A percentile compares a stretch with the other conserved stretches of the same genome.
Conservation (phyloP, 2,329 filamentous ascomycete genomes). For the Arthrobotrys megalospora region DNA sequence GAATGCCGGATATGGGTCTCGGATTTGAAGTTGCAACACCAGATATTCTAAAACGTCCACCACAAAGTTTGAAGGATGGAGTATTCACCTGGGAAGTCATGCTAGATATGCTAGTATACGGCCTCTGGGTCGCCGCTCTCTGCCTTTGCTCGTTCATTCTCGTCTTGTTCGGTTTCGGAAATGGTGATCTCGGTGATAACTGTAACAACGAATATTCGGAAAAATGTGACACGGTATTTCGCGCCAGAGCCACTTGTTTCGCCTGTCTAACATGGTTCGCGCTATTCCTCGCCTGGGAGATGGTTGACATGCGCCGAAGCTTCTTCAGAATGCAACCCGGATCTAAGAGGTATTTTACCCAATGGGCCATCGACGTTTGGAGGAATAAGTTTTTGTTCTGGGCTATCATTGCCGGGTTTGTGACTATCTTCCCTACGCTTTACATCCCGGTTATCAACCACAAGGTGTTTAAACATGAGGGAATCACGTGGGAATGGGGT, state of each 20-base stretch:
- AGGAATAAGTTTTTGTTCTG: slow-evolving; percentile 79
- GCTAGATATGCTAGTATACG: slow-evolving; percentile 84
- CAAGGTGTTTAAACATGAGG: slow-evolving; percentile 78
- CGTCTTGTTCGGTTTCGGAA: slow-evolving; percentile 75
- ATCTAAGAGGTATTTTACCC: slow-evolving; percentile 75
- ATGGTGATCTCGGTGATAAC: slow-evolving; percentile 72
- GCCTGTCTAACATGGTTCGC: slow-evolving; percentile 83
- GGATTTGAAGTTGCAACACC: slow-evolving; percentile 82
- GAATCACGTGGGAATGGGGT: slow-evolving; percentile 80
- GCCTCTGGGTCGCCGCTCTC: slow-evolving; percentile 81
- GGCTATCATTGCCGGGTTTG: slow-evolving; percentile 75
- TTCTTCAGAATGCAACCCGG: slow-evolving; percentile 82
- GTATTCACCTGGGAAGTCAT: slow-evolving; percentile 85
- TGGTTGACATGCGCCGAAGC: slow-evolving; percentile 75
- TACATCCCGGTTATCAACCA: slow-evolving; percentile 79
- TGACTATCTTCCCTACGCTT: slow-evolving; percentile 75
- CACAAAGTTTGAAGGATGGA: slow-evolving; percentile 78
- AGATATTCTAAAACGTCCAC: slow-evolving; percentile 84
- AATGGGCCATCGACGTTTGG: slow-evolving; percentile 77
- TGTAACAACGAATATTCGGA: slow-evolving; percentile 75
- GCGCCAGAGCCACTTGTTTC: slow-evolving; percentile 80
- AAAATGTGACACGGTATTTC: slow-evolving; percentile 77
- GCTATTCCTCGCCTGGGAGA: slow-evolving; percentile 82
- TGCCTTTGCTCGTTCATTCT: slow-evolving; percentile 77
- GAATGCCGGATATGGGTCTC: slow-evolving; percentile 86